Percentiles rank a stretch among this genome's conserved stretches.
Conservation (phyloP, 306 rosid genomes). For the Leucaena leucocephala region DNA sequence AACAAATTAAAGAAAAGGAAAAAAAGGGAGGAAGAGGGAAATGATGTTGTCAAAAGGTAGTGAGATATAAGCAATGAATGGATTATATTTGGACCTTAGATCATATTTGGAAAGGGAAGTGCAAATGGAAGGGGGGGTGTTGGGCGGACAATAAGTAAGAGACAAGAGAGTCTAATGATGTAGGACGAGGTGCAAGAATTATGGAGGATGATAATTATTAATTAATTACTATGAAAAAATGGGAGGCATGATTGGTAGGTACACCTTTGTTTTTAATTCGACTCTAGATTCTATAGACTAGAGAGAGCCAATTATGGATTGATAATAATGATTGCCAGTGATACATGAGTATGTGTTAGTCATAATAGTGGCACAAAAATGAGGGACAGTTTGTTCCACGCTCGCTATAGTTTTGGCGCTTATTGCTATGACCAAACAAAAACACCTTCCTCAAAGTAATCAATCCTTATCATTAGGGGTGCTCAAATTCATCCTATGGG, state of each 20-base stretch:
- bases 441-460: neutral
- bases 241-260: constrained; percentile 18
- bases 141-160: constrained; percentile 22
- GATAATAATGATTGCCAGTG: constrained; percentile 50
- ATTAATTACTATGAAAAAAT: neutral
- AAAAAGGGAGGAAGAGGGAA: neutral
- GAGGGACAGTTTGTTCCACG: constrained; percentile 63
- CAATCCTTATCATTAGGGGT: too few species aligned
- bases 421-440: constrained; percentile 31
- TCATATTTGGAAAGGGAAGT: neutral
- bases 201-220: too few species aligned
- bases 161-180: constrained; percentile 35
- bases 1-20: neutral
- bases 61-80: neutral
- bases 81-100: too few species aligned
- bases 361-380: constrained; percentile 54
- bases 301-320: constrained; percentile 43
- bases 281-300: constrained; percentile 43
- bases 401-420: constrained; percentile 45
- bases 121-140: neutral
- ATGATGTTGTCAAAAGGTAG: neutral
- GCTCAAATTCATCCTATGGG: too few species aligned
- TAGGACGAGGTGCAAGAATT: constrained; percentile 12
- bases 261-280: neutral
- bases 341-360: constrained; percentile 39